phyloP scores from a whole-genome alignment of 352 stramenopile species.

The Pythium vanterpoolii region DNA sequence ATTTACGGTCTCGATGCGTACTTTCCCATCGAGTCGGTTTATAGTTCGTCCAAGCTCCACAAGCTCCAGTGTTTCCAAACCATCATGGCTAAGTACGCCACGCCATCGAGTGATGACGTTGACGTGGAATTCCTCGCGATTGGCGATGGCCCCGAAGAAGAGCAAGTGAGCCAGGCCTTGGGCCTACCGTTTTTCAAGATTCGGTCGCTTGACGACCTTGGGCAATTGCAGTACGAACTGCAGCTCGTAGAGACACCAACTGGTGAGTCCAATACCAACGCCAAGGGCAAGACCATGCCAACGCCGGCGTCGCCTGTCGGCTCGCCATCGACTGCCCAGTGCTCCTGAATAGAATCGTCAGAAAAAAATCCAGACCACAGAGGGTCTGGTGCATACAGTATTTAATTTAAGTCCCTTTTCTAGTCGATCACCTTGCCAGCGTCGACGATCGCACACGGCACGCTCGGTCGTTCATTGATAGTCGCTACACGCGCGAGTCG shows the following conservation, averaged over 20 bases:
- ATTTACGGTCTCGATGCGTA: conserved; percentile 77
- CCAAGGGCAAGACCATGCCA: background rate
- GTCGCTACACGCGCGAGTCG: conserved; percentile 54
- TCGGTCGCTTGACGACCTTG: conserved; percentile 56
- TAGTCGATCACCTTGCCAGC: conserved; percentile 50
- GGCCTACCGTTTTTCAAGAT: conserved; percentile 79
- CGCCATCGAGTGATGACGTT: background rate
- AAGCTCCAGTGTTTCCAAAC: conserved; percentile 77
- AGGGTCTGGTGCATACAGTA: background rate
- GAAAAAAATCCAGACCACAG: background rate
- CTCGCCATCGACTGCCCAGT: background rate
- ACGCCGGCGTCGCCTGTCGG: background rate
- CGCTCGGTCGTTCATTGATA: conserved; percentile 43
- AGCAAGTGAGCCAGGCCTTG: conserved; percentile 63
- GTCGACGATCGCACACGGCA: conserved; percentile 64
- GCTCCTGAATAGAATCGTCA: conserved; percentile 5
- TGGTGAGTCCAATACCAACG: background rate
- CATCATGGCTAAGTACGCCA: conserved; percentile 55
- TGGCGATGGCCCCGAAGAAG: conserved; percentile 73
- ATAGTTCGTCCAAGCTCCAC: conserved; percentile 75
- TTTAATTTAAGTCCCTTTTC: background rate
- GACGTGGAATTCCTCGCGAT: conserved; percentile 72
- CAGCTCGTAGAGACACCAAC: conserved; percentile 34
- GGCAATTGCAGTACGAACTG: conserved; percentile 55
- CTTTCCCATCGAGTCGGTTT: conserved; percentile 73